phyloP scores from a whole-genome alignment of 495 filamentous ascomycete species.

The Lasiosphaeriaceae sp. region DNA sequence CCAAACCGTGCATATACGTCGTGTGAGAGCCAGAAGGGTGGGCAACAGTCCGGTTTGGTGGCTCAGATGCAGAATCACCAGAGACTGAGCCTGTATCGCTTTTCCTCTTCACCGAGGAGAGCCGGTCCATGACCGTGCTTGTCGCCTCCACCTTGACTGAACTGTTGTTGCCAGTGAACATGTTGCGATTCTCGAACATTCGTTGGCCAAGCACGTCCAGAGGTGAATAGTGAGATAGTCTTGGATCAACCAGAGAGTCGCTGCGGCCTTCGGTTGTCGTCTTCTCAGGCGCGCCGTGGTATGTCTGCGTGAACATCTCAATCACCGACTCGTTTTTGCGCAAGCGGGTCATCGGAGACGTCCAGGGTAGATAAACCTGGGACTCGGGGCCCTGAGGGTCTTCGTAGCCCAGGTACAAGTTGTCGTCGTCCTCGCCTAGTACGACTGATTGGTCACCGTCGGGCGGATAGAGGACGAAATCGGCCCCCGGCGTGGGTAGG shows the following conservation, averaged over 20 bases:
- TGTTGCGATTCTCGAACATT: neutral
- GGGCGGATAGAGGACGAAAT: slow-evolving; percentile 24
- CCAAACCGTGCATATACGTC: neutral
- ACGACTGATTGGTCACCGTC: slow-evolving; percentile 17
- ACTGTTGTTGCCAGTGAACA: neutral
- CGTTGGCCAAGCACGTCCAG: neutral
- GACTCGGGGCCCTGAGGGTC: slow-evolving; percentile 11
- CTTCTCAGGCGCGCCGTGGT: slow-evolving; percentile 16
- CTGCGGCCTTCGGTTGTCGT: neutral
- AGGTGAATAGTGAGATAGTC: slow-evolving; percentile 10
- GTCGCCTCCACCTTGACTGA: slow-evolving; percentile 10
- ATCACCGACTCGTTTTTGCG: slow-evolving; percentile 25
- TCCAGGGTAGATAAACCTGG: slow-evolving; percentile 28
- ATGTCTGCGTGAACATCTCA: slow-evolving; percentile 26
- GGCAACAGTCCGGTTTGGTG: slow-evolving; percentile 1
- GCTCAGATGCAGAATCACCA: slow-evolving; percentile 10
- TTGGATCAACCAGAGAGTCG: slow-evolving; percentile 12
- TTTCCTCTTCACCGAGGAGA: neutral
- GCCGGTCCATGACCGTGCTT: slow-evolving; percentile 1
- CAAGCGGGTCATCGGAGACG: slow-evolving; percentile 28
- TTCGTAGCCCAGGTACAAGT: slow-evolving; percentile 8
- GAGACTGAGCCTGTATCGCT: slow-evolving; percentile 4
- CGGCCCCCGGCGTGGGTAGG: slow-evolving; percentile 3
- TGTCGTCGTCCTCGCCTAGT: slow-evolving; percentile 21
- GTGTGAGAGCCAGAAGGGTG: slow-evolving; percentile 6